Percentiles rank a stretch among this genome's conserved stretches.
Evolutionary conservation across 2,329 filamentous ascomycete species (phyloP).

Genomic region (Aspergillus pseudoterreus): DNA sequence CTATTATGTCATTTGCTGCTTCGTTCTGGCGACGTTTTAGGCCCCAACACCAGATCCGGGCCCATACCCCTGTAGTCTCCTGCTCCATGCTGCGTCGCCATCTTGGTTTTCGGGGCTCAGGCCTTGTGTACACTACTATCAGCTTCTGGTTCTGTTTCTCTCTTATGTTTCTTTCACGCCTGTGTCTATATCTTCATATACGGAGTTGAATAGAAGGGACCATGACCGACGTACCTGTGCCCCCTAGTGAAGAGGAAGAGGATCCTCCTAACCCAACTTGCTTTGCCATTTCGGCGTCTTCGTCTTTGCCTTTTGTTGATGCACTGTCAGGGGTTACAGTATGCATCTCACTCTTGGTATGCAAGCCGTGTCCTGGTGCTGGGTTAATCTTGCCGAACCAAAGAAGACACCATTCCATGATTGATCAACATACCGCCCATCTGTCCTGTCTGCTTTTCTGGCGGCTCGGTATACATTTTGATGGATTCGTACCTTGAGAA

Average conservation of each 20-base stretch:
- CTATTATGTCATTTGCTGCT: slow-evolving; percentile 9
- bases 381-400: neutral
- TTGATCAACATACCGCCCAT: slow-evolving; percentile 45
- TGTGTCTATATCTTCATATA: slow-evolving; percentile 19
- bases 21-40: slow-evolving; percentile 23
- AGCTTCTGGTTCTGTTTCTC: slow-evolving; percentile 25
- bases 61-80: slow-evolving; percentile 54
- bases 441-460: slow-evolving; percentile 55
- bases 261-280: slow-evolving; percentile 54
- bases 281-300: slow-evolving; percentile 52
- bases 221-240: slow-evolving; percentile 36
- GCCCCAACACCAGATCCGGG: slow-evolving; percentile 54
- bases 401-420: neutral
- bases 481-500: slow-evolving; percentile 53
- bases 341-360: slow-evolving; percentile 30
- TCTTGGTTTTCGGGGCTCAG: slow-evolving; percentile 33
- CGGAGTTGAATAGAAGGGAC: slow-evolving; percentile 27
- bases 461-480: slow-evolving; percentile 47
- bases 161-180: slow-evolving; percentile 13
- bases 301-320: slow-evolving; percentile 18
- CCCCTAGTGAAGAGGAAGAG: slow-evolving; percentile 41
- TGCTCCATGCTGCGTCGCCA: slow-evolving; percentile 38
- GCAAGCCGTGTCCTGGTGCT: slow-evolving; percentile 9
- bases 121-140: slow-evolving; percentile 42
- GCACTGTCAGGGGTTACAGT: neutral